These are phyloP conservation scores for Magnolia kwangsiensis DNA, from an alignment of 164 flowering plant species.

Conservation along the genomic window DNA sequence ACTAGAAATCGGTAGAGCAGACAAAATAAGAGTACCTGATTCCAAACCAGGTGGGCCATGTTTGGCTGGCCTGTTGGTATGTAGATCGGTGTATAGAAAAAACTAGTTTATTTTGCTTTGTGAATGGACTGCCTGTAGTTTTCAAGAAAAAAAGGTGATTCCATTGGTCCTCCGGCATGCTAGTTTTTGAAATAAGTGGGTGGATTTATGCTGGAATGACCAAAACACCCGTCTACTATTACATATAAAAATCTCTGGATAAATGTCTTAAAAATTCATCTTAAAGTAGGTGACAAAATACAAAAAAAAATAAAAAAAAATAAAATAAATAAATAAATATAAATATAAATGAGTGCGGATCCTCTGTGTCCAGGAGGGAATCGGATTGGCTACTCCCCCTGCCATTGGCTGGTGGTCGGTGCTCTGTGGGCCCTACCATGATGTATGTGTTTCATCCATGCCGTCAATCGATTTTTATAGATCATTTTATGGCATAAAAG, in stretches of 20 bases:
- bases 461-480: too few relatives aligned
- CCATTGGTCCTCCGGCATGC: neutral
- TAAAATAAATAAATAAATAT: neutral
- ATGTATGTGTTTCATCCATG: too few relatives aligned
- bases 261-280: neutral
- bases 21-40: neutral
- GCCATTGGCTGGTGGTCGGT: too few relatives aligned
- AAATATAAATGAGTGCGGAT: too few relatives aligned
- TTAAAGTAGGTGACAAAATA: neutral
- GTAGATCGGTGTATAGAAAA: neutral
- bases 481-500: too few relatives aligned
- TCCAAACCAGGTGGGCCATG: neutral
- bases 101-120: neutral
- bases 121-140: neutral
- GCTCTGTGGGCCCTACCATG: too few relatives aligned
- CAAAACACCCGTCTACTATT: neutral
- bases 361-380: too few relatives aligned
- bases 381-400: too few relatives aligned
- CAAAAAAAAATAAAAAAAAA: neutral
- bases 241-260: neutral
- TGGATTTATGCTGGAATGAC: too few relatives aligned
- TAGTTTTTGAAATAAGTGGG: neutral
- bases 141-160: neutral
- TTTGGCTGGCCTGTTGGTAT: neutral
- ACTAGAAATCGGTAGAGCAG: neutral